Evolutionary conservation across 805 yeast genomes (phyloP), one percentile per base, ranked within the genome.

Genomic region (Kregervanrija pseudodelftensis): DNA sequence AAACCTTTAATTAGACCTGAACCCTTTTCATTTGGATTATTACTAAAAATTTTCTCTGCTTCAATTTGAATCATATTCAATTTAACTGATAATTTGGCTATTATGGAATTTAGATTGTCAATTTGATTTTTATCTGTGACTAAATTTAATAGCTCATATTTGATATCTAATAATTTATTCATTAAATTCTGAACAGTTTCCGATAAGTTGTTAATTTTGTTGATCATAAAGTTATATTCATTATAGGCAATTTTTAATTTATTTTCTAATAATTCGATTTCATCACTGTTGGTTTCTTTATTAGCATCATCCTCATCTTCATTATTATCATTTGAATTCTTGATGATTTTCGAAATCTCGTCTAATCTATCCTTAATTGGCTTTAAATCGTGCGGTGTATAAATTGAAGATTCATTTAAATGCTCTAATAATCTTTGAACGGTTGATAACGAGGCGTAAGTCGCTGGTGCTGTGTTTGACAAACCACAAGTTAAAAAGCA

Each of bases 401-500:
- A 91, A 15, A 86, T 87, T 44, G 80, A 80, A 41, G 86, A 77
- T 59, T 86, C 96, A 51, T 79, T 76, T 49, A 91, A 68, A 65
- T 91, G 98, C 51, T 79, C 85, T 53, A 93, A 70, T 46, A 93
- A 68, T 53, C 93, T 79, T 64, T 82, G 83, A 15, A 93, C 95
- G 0, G 98, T 88, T 36, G 89, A 74, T 36, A 91, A 67, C 3
- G 95, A 85, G 5, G 95, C 91, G 65, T 85, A 93, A 1, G 96
- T 86, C 4, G 97, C 96, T 1, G 98, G 96, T 1, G 96, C 95
- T 33, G 88, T 76, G 54, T 88, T 82, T 39, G 85, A 84, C 54
- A 88, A 70, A 3, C 99, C 99, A 47, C 95, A 93, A 2, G 98
- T 87, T 57, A 91, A 77, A 63, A 90, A 87, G 52, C 93, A 84